Evolutionary conservation across 345 rosid genomes (phyloP), one percentile per base, ranked within the genome.

Genomic region (Ricinus communis): DNA sequence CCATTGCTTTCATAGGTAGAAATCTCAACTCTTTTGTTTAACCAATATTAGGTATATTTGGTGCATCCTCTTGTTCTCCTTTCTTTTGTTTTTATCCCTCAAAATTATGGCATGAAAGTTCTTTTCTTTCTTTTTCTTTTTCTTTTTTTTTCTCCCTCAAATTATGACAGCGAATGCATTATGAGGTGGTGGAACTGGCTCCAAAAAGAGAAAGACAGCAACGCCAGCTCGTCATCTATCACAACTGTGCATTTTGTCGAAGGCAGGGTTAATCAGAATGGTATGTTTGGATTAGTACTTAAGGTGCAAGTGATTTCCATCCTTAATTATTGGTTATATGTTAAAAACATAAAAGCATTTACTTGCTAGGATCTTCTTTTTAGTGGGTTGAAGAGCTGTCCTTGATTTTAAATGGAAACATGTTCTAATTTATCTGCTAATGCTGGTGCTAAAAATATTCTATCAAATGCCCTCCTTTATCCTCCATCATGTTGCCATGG

Each of bases 131-230:
- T 28, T 57, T 30, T 57, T 9, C 51, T 0, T 12, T 19, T 40
- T 19, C 16, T 46, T 64, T 63, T 45, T 65, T 72, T 27, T 15
- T 57, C 67, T 33, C 21, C 21, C 52, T 41, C 68, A 54, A 69
- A 67, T 40, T 53, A 51, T 80, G 71, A 57, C 88, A 91, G 97
- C 77, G 91, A 88, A 76, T 94, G 98, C 88, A 86, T 90, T 72
- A 77, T 83, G 69, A 82, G 90, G 77, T 88, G 96, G 98, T 94
- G 98, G 97, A 87, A 82, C 63, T 94, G 96, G 96, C 77, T 91
- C 62, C 91, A 83, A 55, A 79, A 70, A 27, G 86, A 80, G 80
- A 81, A 80, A 75, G 82, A 85, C 62, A 62, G 65, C 61, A 70
- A 76, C 67, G 59, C 81, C 53, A 38, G 76, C 25, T 30, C 55